These are phyloP conservation scores for Aphanoascus verrucosus DNA, from an alignment of 2,329 filamentous ascomycete species.

Conservation along the genomic window DNA sequence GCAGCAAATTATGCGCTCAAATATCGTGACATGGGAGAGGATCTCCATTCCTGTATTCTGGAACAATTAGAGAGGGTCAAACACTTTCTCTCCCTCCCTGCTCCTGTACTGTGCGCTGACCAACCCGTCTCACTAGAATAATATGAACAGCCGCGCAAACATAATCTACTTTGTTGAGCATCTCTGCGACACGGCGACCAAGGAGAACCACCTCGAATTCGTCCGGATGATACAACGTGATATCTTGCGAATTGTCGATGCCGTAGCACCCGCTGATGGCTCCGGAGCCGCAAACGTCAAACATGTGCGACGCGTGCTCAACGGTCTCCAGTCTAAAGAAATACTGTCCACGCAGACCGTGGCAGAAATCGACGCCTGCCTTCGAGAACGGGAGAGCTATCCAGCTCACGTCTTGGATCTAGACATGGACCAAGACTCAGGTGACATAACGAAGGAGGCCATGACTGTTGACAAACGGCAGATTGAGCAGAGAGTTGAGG, in stretches of 20 bases:
- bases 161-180: conserved; percentile 99
- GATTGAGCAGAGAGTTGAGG: conserved; percentile 92
- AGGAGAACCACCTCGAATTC: conserved; percentile 67
- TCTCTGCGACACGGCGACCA: conserved; percentile 74
- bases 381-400: conserved; percentile 65
- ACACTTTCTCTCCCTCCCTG: conserved; percentile 7
- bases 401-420: conserved; percentile 47
- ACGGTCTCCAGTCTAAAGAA: conserved; percentile 56
- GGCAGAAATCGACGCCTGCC: conserved; percentile 66
- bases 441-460: conserved; percentile 21
- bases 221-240: conserved; percentile 92
- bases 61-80: conserved; percentile 80
- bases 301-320: conserved; percentile 72
- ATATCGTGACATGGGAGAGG: conserved; percentile 89
- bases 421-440: conserved; percentile 21
- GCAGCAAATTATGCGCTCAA: conserved; percentile 90
- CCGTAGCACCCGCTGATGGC: conserved; percentile 76
- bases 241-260: conserved; percentile 81
- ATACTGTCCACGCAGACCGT: conserved; percentile 68
- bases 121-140: conserved; percentile 47
- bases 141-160: conserved; percentile 94
- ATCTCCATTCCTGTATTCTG: conserved; percentile 91
- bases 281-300: conserved; percentile 89
- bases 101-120: background rate
- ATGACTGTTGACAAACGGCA: conserved; percentile 66